Base-by-base conservation (phyloP, 345 rosid genomes). In the Salix dunnii region DNA sequence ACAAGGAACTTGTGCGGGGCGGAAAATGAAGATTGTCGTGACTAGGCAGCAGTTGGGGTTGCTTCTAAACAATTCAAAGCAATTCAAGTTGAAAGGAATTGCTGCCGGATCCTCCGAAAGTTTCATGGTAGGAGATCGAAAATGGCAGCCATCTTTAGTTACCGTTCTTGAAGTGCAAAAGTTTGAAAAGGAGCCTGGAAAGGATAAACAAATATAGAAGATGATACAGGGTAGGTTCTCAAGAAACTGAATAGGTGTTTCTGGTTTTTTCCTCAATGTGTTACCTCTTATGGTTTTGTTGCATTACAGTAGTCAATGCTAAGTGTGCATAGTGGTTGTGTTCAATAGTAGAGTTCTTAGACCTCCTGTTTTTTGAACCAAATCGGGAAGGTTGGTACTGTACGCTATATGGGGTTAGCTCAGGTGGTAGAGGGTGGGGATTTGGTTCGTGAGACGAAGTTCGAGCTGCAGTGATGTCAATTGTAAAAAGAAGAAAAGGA, bases 131-230 rank as follows among this genome's bases (percentile, higher is more conserved):
- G 69, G 71, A 74, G 21, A 65, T 46, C n/a, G 43, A 82, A 87
- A 82, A 83, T 90, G 92, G 97, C 82, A 76, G 71, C 92, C 92
- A 25, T 88, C 89, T 69, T 78, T 90, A 74, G 81, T 82, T 63
- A 78, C 90, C 68, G 84, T 89, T 67, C 79, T 77, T 3, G 90
- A 89, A 79, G 79, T 78, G 65, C 82, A 73, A 35, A 40, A 76
- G 42, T 85, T 72, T 36, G 84, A 76, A 78, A 46, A 20, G 25
- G 60, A 21, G 25, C 23, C 25, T 68, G 14, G 38, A 20, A 25
- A 43, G 27, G n/a, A 62, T 31, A 72, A 33, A n/a, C 2, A 43
- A 6, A 42, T 40, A 6, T 20, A 65, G 13, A 58, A 69, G 72
- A 70, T 46, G 73, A 62, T 74, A 18, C 20, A 48, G n/a, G 48